Conservation (phyloP, 805 yeast genomes). For the Kodamaea lidongshanica region DNA sequence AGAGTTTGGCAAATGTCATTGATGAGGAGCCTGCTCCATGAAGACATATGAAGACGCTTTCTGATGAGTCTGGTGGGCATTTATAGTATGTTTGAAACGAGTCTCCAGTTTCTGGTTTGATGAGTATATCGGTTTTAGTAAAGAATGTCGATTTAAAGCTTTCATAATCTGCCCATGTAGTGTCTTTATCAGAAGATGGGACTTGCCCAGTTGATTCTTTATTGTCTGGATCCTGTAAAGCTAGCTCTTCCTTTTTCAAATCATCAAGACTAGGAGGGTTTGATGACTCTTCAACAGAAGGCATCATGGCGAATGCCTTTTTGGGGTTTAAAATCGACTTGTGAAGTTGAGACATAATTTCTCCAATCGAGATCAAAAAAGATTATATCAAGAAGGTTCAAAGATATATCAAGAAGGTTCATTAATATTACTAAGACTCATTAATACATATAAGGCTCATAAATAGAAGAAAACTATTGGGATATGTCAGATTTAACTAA, state of each 20-base stretch:
- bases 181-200: background rate
- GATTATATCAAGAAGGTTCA: too few species aligned
- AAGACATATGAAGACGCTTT: constrained; percentile 66
- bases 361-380: too few species aligned
- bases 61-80: constrained; percentile 37
- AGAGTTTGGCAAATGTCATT: constrained; percentile 61
- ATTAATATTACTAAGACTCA: too few species aligned
- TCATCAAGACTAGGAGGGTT: constrained; percentile 2
- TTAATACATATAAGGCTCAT: too few species aligned
- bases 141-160: constrained; percentile 13
- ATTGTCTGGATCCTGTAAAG: too few species aligned
- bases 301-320: constrained; percentile 1
- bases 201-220: background rate
- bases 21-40: constrained; percentile 97
- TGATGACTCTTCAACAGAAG: constrained; percentile 2
- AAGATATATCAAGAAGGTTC: too few species aligned
- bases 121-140: constrained; percentile 13
- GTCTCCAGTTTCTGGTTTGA: constrained; percentile 8
- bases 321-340: constrained; percentile 8
- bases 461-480: too few species aligned
- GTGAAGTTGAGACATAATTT: constrained; percentile 16
- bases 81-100: constrained; percentile 46
- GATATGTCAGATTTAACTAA: constrained; percentile 9
- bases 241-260: constrained; percentile 4
- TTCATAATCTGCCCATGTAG: constrained; percentile 3